A percentile compares a stretch with the other conserved stretches of the same genome.
These are phyloP conservation scores for Pythium graminicola DNA, from an alignment of 352 stramenopile genomes.

Conservation along the genomic window DNA sequence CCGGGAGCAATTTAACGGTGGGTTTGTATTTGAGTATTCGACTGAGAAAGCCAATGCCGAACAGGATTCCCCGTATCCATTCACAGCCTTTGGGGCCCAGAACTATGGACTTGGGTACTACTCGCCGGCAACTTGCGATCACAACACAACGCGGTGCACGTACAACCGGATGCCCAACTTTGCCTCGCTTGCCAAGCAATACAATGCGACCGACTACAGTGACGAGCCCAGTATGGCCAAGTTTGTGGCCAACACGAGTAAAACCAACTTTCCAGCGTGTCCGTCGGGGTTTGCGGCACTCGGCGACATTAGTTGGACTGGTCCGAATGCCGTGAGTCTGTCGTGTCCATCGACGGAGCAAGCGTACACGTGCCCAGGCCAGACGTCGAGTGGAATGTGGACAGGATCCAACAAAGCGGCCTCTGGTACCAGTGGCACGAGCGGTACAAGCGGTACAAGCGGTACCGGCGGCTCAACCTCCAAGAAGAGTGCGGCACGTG, in stretches of 20 bases:
- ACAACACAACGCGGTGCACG: constrained; percentile 40
- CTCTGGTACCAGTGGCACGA: not conserved
- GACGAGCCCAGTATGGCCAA: constrained; percentile 26
- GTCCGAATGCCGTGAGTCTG: constrained; percentile 4
- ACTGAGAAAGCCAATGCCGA: constrained; percentile 70
- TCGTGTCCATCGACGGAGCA: constrained; percentile 3
- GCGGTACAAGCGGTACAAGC: constrained; percentile 1
- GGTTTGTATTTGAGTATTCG: constrained; percentile 80
- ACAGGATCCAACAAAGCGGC: constrained; percentile 12
- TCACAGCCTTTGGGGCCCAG: constrained; percentile 59
- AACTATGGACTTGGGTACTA: constrained; percentile 89
- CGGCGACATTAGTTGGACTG: constrained; percentile 8
- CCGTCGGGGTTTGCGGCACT: constrained; percentile 11
- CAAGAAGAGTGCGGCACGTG: too few relatives aligned
- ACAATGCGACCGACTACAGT: constrained; percentile 34
- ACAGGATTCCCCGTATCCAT: constrained; percentile 48
- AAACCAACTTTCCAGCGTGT: constrained; percentile 7
- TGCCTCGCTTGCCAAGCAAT: constrained; percentile 48
- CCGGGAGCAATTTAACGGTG: constrained; percentile 49
- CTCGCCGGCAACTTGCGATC: constrained; percentile 60
- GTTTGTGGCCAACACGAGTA: constrained; percentile 24
- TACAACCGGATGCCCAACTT: constrained; percentile 80
- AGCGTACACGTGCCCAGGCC: constrained; percentile 31
- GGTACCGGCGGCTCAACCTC: not conserved
- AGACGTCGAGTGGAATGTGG: constrained; percentile 41